phyloP scores from a whole-genome alignment of 441 rosid genomes.

The Arabidopsis lyrata region DNA sequence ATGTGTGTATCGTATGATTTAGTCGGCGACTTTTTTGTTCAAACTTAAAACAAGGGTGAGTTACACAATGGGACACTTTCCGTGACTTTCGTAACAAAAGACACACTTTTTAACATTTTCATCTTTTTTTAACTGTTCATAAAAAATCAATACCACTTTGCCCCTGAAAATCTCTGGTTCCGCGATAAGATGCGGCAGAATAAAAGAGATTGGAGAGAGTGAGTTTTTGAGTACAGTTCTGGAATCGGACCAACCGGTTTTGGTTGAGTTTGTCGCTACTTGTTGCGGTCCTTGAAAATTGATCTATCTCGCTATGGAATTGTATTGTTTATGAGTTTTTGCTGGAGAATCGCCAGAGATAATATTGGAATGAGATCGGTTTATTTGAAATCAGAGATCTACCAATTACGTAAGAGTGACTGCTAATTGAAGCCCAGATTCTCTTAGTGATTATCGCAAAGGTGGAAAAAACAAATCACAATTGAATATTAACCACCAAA shows the following conservation, averaged over 20 bases:
- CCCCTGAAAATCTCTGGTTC: background rate
- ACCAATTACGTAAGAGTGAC: too few species aligned
- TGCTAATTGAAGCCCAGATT: too few species aligned
- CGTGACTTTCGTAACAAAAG: too few species aligned
- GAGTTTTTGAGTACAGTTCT: constrained; percentile 65
- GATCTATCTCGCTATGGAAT: constrained; percentile 75
- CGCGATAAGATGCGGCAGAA: constrained; percentile 49
- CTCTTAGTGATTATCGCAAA: too few species aligned
- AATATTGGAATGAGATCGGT: background rate
- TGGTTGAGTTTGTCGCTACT: constrained; percentile 82
- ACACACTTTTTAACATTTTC: too few species aligned
- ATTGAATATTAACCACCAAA: too few species aligned
- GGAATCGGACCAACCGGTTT: constrained; percentile 73
- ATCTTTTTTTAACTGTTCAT: too few species aligned
- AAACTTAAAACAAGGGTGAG: too few species aligned
- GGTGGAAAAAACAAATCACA: too few species aligned
- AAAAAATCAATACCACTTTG: too few species aligned
- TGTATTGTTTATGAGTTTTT: background rate
- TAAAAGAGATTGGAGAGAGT: constrained; percentile 58
- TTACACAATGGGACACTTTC: too few species aligned
- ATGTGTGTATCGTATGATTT: background rate
- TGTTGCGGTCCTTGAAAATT: constrained; percentile 94
- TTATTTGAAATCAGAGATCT: constrained; percentile 2
- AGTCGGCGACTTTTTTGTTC: background rate
- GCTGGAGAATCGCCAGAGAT: background rate